Evolutionary conservation across 768 basidiomycete genomes (phyloP), one percentile per base, ranked within the genome.

Genomic region (Gymnopilus junonius): DNA sequence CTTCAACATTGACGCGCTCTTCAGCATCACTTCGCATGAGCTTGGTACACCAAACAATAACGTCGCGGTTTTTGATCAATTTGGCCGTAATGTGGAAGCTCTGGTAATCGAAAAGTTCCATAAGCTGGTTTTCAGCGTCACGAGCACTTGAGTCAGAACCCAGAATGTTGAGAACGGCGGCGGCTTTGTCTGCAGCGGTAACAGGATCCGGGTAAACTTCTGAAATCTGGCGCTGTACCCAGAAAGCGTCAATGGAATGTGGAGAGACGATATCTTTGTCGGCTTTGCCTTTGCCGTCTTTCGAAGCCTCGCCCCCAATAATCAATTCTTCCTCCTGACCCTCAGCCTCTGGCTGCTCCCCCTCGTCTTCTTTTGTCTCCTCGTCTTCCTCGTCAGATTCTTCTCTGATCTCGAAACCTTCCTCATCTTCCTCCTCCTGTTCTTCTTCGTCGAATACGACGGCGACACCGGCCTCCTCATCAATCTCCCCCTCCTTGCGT

Each of bases 361-460:
- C 83, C 39, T 79, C 80, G 7, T 34, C 59, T 39, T 27, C 29
- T 25, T 45, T 64, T 32, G 58, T 32, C 23, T 59, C 59, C n/a
- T 82, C 90, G 27, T 87, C 91, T 3, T 88, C 91, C 1, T 88
- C 88, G 48, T 93, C 93, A 2, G 87, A 87, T 66, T 92, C 93
- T 0, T 95, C 92, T 10, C 85, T 83, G 57, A 98, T 85, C 73
- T 97, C 96, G 67, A 83, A 98, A 0, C 89, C 92, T 66, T 93
- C 93, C 0, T 93, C 94, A 20, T 96, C 94, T 2, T 96, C 95
- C 4, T 93, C 94, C 23, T 97, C 95, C 69, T 94, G 89, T 66
- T 97, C 97, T 62, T 99, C 97, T 71, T 98, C 97, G 67, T 98
- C 96, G 62, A 99, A 98, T 5, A 98, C 91, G 8, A 99, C 96